Evolutionary conservation across 2,329 filamentous ascomycete species (phyloP).

Genomic region (Leptographium galeiforme): DNA sequence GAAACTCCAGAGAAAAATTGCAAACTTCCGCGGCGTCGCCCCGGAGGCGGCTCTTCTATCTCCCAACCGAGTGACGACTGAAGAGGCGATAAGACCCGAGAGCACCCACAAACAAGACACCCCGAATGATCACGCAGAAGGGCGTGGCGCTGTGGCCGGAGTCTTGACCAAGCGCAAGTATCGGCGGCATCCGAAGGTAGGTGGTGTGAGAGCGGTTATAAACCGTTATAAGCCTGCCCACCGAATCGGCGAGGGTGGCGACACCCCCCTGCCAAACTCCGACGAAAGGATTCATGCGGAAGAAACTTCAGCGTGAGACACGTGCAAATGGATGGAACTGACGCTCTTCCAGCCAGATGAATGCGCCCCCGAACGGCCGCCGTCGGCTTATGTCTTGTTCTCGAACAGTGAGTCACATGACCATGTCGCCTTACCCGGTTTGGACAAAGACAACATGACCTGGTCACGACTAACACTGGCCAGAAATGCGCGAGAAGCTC

Average conservation of each 20-base stretch:
- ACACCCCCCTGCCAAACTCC: background rate
- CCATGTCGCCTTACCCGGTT: background rate
- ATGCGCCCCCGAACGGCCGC: slow-evolving; percentile 65
- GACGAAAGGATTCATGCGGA: background rate
- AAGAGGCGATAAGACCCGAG: slow-evolving; percentile 42
- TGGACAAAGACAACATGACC: background rate
- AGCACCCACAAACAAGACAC: slow-evolving; percentile 12
- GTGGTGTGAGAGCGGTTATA: background rate
- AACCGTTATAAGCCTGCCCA: background rate
- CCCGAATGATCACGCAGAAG: slow-evolving; percentile 21
- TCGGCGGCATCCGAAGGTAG: slow-evolving; percentile 60
- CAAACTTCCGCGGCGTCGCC: slow-evolving; percentile 53
- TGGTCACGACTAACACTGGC: background rate
- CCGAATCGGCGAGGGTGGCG: background rate
- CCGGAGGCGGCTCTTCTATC: slow-evolving; percentile 38
- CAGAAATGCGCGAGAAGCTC: slow-evolving; percentile 64
- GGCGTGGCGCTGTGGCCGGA: slow-evolving; percentile 26
- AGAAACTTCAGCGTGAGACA: background rate
- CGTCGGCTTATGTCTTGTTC: slow-evolving; percentile 75
- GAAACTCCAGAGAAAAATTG: slow-evolving; percentile 76
- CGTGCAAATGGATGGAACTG: background rate
- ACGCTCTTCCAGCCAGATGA: slow-evolving; percentile 47
- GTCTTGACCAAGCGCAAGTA: slow-evolving; percentile 57
- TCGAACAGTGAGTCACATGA: slow-evolving; percentile 54
- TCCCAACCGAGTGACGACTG: slow-evolving; percentile 33